Evolutionary conservation across 108 stramenopile genomes (phyloP).

Genomic region (Stephanodiscus triporus): DNA sequence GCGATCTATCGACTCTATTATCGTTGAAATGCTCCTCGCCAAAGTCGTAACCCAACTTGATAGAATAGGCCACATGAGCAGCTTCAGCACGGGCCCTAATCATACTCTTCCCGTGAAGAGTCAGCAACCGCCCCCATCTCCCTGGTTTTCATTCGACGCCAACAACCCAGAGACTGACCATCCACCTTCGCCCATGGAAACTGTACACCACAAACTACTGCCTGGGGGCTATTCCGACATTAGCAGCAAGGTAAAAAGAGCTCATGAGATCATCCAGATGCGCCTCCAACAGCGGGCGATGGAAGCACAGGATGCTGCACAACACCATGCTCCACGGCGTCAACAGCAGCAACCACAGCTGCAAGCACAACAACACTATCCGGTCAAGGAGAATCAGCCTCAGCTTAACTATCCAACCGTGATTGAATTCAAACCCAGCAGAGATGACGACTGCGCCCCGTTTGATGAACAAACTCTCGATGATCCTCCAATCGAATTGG

Average conservation of each 20-base stretch:
- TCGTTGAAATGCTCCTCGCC: background rate
- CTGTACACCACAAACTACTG: background rate
- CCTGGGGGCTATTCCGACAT: background rate
- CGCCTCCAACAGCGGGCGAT: background rate
- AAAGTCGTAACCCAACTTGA: background rate
- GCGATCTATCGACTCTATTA: too few relatives aligned
- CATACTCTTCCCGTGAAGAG: background rate
- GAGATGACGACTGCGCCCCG: slow-evolving; percentile 4
- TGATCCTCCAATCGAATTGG: background rate
- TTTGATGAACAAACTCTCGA: slow-evolving; percentile 15
- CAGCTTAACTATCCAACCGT: slow-evolving; percentile 11
- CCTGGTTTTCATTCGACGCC: slow-evolving; percentile 7
- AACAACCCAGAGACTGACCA: background rate
- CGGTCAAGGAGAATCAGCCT: background rate
- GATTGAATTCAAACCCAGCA: slow-evolving; percentile 13
- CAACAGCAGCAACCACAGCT: background rate
- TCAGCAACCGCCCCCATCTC: background rate
- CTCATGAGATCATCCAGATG: background rate
- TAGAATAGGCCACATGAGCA: slow-evolving; percentile 5
- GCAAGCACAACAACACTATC: background rate
- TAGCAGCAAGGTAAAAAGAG: background rate
- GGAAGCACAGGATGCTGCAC: background rate
- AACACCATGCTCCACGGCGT: background rate
- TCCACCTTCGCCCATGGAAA: background rate
- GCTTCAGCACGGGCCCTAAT: background rate